Conservation (phyloP, 2,329 filamentous ascomycete species). For the Endothia cerciana region DNA sequence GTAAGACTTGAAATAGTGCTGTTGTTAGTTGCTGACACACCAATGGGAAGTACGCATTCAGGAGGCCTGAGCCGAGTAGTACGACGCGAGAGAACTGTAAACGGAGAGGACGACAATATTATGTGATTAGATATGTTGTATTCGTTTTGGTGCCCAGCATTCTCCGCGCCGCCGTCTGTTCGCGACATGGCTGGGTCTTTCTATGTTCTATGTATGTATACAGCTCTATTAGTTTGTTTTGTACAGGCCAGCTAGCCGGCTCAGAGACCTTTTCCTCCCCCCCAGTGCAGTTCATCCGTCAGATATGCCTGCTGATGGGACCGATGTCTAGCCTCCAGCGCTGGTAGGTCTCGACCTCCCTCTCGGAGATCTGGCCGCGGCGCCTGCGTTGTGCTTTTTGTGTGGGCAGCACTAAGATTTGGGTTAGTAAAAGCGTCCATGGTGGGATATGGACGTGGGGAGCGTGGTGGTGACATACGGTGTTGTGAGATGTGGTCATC, state of each 20-base stretch:
- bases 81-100: background rate
- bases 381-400: slow-evolving; percentile 12
- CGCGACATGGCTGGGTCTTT: background rate
- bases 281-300: slow-evolving; percentile 1
- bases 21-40: background rate
- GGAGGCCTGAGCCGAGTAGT: background rate
- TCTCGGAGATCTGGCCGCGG: slow-evolving; percentile 18
- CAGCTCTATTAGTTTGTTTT: slow-evolving; percentile 12
- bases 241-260: slow-evolving; percentile 11
- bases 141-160: slow-evolving; percentile 12
- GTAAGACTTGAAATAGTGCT: too few relatives aligned
- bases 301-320: slow-evolving; percentile 13
- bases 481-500: slow-evolving; percentile 14
- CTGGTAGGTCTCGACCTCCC: slow-evolving; percentile 17
- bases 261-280: background rate
- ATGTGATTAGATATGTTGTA: slow-evolving; percentile 4
- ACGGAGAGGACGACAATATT: background rate
- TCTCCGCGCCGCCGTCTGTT: slow-evolving; percentile 5
- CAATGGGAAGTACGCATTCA: background rate
- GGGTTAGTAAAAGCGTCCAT: background rate
- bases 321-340: slow-evolving; percentile 17
- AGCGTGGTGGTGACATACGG: background rate
- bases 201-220: slow-evolving; percentile 7
- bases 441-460: background rate
- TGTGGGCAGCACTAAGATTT: slow-evolving; percentile 6